These are phyloP conservation scores for Rutidosis leptorrhynchoides DNA, from an alignment of 129 eudicot species.

Conservation along the genomic window DNA sequence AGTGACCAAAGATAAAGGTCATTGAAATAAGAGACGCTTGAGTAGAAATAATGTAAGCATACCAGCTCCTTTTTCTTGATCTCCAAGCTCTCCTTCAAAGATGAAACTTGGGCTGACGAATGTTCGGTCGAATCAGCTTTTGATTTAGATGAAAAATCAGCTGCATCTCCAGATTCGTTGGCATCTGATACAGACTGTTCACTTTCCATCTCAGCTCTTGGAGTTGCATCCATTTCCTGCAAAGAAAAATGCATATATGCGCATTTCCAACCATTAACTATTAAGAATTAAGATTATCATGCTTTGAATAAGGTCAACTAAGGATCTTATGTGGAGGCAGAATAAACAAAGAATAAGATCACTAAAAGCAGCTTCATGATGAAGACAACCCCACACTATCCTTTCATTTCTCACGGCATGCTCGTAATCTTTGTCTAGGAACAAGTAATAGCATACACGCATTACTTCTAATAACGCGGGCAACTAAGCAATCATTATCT, in stretches of 20 bases:
- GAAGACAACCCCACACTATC: neutral
- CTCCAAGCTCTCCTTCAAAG: slow-evolving; percentile 54
- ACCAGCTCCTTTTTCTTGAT: slow-evolving; percentile 80
- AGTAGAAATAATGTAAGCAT: slow-evolving; percentile 22
- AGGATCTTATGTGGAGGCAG: neutral
- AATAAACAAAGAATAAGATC: neutral
- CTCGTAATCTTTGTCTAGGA: neutral
- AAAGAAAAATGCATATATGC: slow-evolving; percentile 1
- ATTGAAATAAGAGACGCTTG: neutral
- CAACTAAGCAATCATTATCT: neutral
- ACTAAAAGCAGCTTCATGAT: neutral
- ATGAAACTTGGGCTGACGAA: slow-evolving; percentile 41
- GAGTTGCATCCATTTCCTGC: slow-evolving; percentile 58
- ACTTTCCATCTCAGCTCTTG: slow-evolving; percentile 45
- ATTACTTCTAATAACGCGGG: neutral
- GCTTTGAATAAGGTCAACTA: neutral
- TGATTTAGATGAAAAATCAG: slow-evolving; percentile 29
- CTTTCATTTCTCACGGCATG: neutral
- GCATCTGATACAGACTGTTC: slow-evolving; percentile 35
- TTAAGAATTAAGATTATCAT: neutral
- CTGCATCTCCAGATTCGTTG: slow-evolving; percentile 30
- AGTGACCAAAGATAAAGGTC: neutral
- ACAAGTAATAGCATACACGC: neutral
- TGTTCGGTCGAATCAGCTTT: slow-evolving; percentile 34
- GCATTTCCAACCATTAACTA: slow-evolving; percentile 10